Evolutionary conservation across 2,329 filamentous ascomycete genomes (phyloP).

Genomic region (Pseudogymnoascus sp.): DNA sequence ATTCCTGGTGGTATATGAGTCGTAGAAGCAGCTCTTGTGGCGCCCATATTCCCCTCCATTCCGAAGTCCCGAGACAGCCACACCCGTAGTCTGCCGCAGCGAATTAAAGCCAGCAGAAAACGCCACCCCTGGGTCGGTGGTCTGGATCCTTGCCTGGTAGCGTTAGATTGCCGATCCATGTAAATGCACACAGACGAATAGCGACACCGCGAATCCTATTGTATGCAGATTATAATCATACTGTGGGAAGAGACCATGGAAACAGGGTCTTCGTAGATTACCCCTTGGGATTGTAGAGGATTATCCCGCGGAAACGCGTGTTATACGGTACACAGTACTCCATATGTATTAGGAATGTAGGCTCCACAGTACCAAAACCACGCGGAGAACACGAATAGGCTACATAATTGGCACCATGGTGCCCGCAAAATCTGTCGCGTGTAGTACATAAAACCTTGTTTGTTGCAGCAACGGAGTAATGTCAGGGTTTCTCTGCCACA

Average conservation of each 20-base stretch:
- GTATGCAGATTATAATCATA: background rate
- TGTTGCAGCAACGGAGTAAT: background rate
- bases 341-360: background rate
- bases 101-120: background rate
- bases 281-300: background rate
- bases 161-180: slow-evolving; percentile 6
- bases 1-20: background rate
- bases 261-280: background rate
- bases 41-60: background rate
- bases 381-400: background rate
- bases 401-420: background rate
- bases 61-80: background rate
- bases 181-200: background rate
- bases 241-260: background rate
- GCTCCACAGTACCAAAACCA: background rate
- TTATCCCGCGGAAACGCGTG: background rate
- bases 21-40: background rate
- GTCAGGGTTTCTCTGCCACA: background rate
- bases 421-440: background rate
- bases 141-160: background rate
- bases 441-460: background rate
- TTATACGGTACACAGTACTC: background rate
- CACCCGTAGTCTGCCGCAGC: background rate
- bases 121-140: background rate
- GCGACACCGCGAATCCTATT: background rate